These are phyloP conservation scores for Seminavis robusta DNA, from an alignment of 108 stramenopile species.

Conservation along the genomic window DNA sequence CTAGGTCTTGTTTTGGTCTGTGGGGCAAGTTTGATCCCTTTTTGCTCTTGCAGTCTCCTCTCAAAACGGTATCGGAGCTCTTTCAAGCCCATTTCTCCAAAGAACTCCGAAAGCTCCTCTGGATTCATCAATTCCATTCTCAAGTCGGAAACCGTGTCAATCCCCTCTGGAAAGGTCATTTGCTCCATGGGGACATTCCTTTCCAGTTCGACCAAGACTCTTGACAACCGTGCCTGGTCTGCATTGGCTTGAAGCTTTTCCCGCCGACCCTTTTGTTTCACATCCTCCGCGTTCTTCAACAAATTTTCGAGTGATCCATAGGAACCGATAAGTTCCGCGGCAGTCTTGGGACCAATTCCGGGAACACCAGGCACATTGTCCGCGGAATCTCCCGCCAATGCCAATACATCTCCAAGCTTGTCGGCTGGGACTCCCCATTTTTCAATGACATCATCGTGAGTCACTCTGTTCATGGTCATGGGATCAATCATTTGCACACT, in stretches of 20 bases:
- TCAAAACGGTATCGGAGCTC: constrained; percentile 33
- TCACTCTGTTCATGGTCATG: constrained; percentile 54
- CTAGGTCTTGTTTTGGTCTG: not conserved
- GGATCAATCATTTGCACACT: constrained; percentile 84
- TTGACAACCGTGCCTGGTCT: constrained; percentile 53
- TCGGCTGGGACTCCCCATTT: constrained; percentile 76
- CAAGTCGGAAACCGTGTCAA: constrained; percentile 26
- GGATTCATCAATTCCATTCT: constrained; percentile 45
- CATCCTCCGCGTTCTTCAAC: constrained; percentile 40
- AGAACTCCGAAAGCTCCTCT: constrained; percentile 53
- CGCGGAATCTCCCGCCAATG: constrained; percentile 80
- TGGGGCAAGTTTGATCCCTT: too few species aligned
- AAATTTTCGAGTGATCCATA: constrained; percentile 60
- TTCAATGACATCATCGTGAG: constrained; percentile 60
- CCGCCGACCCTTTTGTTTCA: constrained; percentile 64
- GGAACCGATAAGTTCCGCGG: constrained; percentile 63
- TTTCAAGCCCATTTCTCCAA: constrained; percentile 58
- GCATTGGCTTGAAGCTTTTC: constrained; percentile 49
- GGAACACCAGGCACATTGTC: constrained; percentile 88
- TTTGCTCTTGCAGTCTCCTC: constrained; percentile 18
- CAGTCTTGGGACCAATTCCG: constrained; percentile 89
- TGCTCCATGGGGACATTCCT: constrained; percentile 27
- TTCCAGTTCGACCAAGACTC: constrained; percentile 40
- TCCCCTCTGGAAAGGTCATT: constrained; percentile 23
- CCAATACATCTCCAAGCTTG: constrained; percentile 77